These are phyloP conservation scores for Graphiopsis chlorocephala DNA, from an alignment of 2,329 filamentous ascomycete genomes.

Conservation along the genomic window DNA sequence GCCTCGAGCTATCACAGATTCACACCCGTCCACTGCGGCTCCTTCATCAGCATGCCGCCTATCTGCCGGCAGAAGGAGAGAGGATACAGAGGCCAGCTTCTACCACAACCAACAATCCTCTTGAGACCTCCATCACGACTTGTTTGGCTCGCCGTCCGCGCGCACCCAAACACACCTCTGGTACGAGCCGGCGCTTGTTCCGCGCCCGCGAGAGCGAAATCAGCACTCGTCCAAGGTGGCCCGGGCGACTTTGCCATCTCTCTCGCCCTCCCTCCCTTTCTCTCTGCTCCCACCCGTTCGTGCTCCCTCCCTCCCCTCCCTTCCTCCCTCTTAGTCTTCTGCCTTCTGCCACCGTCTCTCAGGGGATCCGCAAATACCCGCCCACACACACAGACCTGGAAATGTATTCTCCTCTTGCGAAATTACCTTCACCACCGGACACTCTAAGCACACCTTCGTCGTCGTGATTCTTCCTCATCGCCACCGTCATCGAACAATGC, in stretches of 20 bases:
- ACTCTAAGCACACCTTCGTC: neutral
- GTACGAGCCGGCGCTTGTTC: constrained; percentile 8
- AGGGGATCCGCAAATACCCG: constrained; percentile 14
- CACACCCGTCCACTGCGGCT: too few species aligned
- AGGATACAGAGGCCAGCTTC: neutral
- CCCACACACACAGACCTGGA: neutral
- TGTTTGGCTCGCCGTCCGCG: neutral
- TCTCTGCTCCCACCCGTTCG: neutral
- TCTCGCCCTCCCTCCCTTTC: neutral
- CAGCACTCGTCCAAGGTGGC: neutral
- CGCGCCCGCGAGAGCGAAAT: constrained; percentile 9
- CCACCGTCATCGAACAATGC: neutral
- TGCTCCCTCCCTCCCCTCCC: neutral
- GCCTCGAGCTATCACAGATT: neutral
- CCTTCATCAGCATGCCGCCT: neutral
- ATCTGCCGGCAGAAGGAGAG: neutral
- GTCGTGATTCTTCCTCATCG: neutral
- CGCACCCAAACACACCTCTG: neutral
- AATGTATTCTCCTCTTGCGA: neutral
- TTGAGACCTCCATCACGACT: neutral
- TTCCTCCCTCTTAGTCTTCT: neutral
- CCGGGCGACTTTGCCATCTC: constrained; percentile 1
- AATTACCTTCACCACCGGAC: neutral
- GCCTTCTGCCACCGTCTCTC: neutral
- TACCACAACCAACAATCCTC: neutral